Conservation (phyloP, 495 filamentous ascomycete species). For the Penicillium riverlandense region DNA sequence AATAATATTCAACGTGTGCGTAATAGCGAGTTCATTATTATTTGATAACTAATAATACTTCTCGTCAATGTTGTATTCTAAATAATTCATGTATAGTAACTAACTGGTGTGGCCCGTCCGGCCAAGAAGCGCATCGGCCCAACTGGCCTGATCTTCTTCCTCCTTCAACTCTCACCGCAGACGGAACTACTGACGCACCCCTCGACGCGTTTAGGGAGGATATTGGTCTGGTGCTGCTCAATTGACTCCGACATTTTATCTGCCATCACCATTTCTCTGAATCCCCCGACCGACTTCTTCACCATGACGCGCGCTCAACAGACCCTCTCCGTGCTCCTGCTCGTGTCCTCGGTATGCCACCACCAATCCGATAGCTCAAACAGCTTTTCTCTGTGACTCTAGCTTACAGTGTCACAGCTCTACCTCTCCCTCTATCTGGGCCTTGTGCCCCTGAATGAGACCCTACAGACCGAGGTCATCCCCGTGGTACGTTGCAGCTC, state of each 20-base stretch:
- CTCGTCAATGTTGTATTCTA: too few species aligned
- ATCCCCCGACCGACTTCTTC: conserved; percentile 3
- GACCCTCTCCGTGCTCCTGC: conserved; percentile 76
- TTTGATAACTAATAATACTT: too few species aligned
- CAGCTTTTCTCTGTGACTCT: neutral
- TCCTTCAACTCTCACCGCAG: too few species aligned
- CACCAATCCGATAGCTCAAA: conserved; percentile 6
- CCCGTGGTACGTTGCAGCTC: conserved; percentile 38
- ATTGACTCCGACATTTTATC: neutral
- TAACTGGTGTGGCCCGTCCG: too few species aligned
- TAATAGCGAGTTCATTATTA: too few species aligned
- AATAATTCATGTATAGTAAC: too few species aligned
- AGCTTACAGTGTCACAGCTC: conserved; percentile 45
- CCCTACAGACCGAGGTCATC: conserved; percentile 47
- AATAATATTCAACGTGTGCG: too few species aligned
- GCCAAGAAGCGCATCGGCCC: conserved; percentile 7
- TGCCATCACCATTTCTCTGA: neutral
- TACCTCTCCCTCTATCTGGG: conserved; percentile 84
- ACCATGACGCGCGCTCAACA: conserved; percentile 92
- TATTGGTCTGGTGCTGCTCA: neutral
- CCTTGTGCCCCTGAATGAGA: conserved; percentile 73
- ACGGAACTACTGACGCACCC: too few species aligned
- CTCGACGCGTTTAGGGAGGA: too few species aligned
- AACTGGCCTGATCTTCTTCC: conserved; percentile 1
- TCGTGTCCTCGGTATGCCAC: conserved; percentile 72